Conservation (phyloP, 805 yeast species). For the Candida silvicultrix region DNA sequence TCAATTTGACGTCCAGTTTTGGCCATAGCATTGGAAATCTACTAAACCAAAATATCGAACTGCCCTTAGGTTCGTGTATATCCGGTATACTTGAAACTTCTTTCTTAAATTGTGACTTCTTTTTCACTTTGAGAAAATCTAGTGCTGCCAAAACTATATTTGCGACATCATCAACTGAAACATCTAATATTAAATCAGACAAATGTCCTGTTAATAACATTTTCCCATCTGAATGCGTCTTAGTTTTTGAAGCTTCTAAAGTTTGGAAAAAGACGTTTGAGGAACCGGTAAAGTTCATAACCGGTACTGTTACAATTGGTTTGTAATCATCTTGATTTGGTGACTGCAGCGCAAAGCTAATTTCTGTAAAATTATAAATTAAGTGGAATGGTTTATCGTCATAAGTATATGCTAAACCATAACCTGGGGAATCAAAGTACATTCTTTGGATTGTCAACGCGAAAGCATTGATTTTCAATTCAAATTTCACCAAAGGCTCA, state of each 20-base stretch:
- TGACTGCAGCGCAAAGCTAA: conserved; percentile 25
- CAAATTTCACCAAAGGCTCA: conserved; percentile 16
- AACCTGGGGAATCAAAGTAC: conserved; percentile 36
- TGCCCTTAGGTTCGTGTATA: conserved; percentile 5
- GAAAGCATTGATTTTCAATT: conserved; percentile 14
- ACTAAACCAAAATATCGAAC: background rate
- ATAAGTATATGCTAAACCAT: conserved; percentile 33
- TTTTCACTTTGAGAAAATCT: conserved; percentile 12
- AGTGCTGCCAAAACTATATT: conserved; percentile 22
- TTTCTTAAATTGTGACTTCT: background rate
- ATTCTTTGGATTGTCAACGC: conserved; percentile 23
- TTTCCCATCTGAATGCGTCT: conserved; percentile 24
- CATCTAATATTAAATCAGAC: conserved; percentile 38
- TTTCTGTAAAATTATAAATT: conserved; percentile 31
- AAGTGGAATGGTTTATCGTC: conserved; percentile 37
- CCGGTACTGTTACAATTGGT: conserved; percentile 14
- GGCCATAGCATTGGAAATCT: conserved; percentile 25
- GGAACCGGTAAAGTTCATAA: conserved; percentile 28
- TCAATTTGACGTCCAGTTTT: conserved; percentile 26
- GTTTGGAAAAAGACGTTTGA: conserved; percentile 33
- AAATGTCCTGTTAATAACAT: conserved; percentile 31
- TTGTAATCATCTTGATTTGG: conserved; percentile 10
- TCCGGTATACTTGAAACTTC: background rate
- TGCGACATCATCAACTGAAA: conserved; percentile 33
- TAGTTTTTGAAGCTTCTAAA: conserved; percentile 18